Evolutionary conservation across 164 flowering plant species (phyloP).

Genomic region (Annona squamosa): DNA sequence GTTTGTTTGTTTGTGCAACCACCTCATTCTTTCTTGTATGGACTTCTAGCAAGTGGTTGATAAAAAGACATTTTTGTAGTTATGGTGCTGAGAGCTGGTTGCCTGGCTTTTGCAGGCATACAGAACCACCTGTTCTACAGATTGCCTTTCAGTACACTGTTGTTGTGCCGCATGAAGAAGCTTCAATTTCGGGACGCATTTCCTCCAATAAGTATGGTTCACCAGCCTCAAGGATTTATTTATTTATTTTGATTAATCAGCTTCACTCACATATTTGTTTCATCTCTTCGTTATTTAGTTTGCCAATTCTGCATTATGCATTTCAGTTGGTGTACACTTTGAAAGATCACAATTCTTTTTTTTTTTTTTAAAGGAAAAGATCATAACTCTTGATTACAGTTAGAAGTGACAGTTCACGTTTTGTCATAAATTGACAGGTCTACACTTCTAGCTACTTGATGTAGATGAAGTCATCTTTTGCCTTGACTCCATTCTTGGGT

Average conservation of each 20-base stretch:
- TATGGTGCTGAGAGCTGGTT: background rate
- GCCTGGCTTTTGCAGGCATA: constrained; percentile 44
- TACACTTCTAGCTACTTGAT: background rate
- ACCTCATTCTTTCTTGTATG: too few relatives aligned
- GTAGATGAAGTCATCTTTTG: background rate
- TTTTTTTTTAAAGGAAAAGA: background rate
- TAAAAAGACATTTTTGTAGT: constrained; percentile 2
- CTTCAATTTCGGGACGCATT: constrained; percentile 29
- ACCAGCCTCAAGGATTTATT: background rate
- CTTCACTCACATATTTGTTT: background rate
- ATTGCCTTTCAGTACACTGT: constrained; percentile 91
- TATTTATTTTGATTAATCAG: background rate
- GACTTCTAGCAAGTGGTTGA: background rate
- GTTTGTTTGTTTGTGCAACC: too few relatives aligned
- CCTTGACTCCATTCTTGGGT: background rate
- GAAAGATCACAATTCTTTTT: background rate
- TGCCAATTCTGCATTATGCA: too few relatives aligned
- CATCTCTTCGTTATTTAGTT: background rate
- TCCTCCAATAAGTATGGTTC: constrained; percentile 61
- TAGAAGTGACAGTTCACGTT: background rate
- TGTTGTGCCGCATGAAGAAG: constrained; percentile 74
- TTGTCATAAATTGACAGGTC: background rate
- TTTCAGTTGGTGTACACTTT: too few relatives aligned
- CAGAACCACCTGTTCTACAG: constrained; percentile 78
- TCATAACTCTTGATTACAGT: background rate